A percentile compares a stretch with the other conserved stretches of the same genome.
phyloP scores from a whole-genome alignment of 331 rosid genomes.

The Erythrophleum ivorense region DNA sequence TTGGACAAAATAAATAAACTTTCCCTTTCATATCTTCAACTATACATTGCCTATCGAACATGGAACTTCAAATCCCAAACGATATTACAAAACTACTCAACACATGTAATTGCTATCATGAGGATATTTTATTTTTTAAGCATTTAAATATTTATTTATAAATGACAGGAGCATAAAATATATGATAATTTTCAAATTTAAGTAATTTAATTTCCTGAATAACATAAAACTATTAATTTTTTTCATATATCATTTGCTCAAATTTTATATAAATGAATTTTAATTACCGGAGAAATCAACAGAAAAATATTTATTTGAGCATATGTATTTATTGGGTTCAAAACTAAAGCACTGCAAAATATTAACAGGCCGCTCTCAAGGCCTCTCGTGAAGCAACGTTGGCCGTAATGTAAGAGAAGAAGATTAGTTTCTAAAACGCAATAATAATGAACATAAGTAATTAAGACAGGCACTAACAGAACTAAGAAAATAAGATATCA shows the following conservation, averaged over 20 bases:
- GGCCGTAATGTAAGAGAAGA: constrained; percentile 33
- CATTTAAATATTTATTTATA: background rate
- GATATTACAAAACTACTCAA: background rate
- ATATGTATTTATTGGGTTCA: background rate
- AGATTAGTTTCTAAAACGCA: constrained; percentile 29
- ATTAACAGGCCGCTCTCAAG: background rate
- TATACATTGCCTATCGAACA: background rate
- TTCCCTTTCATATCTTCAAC: background rate
- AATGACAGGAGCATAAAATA: background rate
- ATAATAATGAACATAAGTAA: constrained; percentile 35
- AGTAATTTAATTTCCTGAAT: background rate
- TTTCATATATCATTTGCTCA: background rate
- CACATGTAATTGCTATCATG: background rate
- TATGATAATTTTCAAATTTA: background rate
- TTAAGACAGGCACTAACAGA: constrained; percentile 31
- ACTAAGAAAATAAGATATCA: constrained; percentile 40
- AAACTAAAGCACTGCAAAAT: background rate
- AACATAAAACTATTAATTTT: background rate
- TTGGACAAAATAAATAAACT: background rate
- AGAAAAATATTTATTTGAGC: background rate
- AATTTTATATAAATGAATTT: background rate
- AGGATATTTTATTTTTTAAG: background rate
- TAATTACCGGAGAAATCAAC: background rate
- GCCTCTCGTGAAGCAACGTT: constrained; percentile 14
- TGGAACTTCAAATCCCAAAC: background rate